Conservation (phyloP, 345 rosid genomes). For the Citrus medica region DNA sequence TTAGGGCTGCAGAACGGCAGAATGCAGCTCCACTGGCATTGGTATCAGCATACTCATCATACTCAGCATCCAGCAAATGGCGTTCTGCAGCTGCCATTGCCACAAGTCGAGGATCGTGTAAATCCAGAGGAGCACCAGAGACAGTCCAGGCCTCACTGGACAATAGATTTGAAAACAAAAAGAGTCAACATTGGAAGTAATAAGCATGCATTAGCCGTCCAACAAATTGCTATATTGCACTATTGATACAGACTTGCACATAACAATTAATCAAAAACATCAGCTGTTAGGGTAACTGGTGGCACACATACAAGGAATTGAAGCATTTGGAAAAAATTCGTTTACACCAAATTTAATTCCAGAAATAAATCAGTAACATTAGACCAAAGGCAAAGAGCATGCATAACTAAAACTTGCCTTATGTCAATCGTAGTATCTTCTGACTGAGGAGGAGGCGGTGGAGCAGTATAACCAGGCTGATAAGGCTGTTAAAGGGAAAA, state of each 20-base stretch:
- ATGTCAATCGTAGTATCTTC: conserved; percentile 77
- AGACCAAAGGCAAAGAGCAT: neutral
- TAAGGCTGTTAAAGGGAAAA: conserved; percentile 53
- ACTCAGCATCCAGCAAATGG: conserved; percentile 83
- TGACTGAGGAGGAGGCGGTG: conserved; percentile 50
- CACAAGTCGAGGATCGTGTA: conserved; percentile 77
- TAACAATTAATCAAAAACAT: neutral
- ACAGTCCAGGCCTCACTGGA: conserved; percentile 76
- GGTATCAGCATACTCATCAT: conserved; percentile 83
- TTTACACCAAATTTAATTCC: neutral
- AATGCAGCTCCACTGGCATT: conserved; percentile 95
- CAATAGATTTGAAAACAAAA: conserved; percentile 17
- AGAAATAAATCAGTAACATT: neutral
- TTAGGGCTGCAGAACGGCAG: conserved; percentile 93
- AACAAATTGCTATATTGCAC: conserved; percentile 4
- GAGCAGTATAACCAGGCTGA: conserved; percentile 84
- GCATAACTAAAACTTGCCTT: conserved; percentile 47
- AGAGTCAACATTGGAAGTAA: neutral
- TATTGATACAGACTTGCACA: conserved; percentile 1
- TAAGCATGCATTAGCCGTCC: neutral
- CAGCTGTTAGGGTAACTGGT: neutral
- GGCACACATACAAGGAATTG: neutral
- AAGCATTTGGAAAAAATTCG: neutral
- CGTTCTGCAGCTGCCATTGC: conserved; percentile 96
- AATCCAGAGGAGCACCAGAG: conserved; percentile 71